Evolutionary conservation across 768 basidiomycete species (phyloP).

Genomic region (Boletellus emodensis): DNA sequence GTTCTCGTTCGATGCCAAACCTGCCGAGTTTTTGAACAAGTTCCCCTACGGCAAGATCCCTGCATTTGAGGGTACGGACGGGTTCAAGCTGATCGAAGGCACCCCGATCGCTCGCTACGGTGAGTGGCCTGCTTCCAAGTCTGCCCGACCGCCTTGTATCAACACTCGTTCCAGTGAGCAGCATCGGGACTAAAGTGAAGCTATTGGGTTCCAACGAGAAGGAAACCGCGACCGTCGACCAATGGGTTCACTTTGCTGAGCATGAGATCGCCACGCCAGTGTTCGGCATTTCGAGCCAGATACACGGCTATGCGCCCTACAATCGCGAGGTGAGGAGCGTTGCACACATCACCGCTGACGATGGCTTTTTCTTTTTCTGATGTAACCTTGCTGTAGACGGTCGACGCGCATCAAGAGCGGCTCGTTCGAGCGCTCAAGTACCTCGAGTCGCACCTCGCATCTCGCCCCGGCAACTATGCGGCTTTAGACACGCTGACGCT

Average conservation of each 20-base stretch:
- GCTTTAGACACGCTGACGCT: constrained; percentile 14
- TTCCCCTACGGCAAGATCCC: constrained; percentile 20
- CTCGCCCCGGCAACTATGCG: constrained; percentile 2
- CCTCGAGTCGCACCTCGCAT: constrained; percentile 15
- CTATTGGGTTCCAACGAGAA: constrained; percentile 13
- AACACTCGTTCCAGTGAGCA: constrained; percentile 7
- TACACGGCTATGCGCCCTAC: constrained; percentile 4
- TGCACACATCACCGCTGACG: too few species aligned
- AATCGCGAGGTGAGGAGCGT: constrained; percentile 7
- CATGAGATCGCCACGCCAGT: constrained; percentile 4
- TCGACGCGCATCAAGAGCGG: constrained; percentile 2
- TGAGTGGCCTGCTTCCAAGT: neutral
- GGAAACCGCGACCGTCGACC: constrained; percentile 13
- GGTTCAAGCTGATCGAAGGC: constrained; percentile 17
- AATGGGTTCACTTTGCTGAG: constrained; percentile 21
- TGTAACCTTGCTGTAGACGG: neutral
- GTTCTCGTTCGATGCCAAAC: constrained; percentile 8
- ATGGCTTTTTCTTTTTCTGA: neutral
- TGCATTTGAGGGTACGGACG: constrained; percentile 15
- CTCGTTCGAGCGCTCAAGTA: constrained; percentile 4
- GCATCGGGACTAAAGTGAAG: constrained; percentile 6
- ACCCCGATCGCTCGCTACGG: constrained; percentile 17
- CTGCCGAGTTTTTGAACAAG: constrained; percentile 8
- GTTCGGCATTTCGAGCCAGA: neutral
- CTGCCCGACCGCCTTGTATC: neutral